Base-by-base conservation (phyloP, 495 filamentous ascomycete species). In the Massariosphaeria phaeospora region DNA sequence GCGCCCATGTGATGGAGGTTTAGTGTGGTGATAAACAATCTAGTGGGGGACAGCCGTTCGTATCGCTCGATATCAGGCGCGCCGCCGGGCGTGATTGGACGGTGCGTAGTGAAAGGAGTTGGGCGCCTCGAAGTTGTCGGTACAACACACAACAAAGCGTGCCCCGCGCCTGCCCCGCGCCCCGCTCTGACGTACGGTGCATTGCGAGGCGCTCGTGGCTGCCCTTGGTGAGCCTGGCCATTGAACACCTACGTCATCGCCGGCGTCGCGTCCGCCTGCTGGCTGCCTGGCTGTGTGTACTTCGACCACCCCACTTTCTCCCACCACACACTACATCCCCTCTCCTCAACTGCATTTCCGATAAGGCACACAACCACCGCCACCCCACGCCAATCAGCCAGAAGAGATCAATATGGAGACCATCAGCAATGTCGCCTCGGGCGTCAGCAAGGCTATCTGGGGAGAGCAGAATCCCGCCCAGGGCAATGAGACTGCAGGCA, bases 381-480 rank as follows among this genome's bases (percentile, higher is more conserved):
- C 5, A 43, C 23, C 39, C 13, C 11, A 44, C 3, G 6, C 39
- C 1, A 20, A 17, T 10, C 36, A 48, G 1, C n/a, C 17, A 9
- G 15, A 27, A 45, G 17, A 23, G 20, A 23, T 12, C 44, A 35
- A 18, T 35, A 81, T 83, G 77, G 78, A 83, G 46, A 77, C 75
- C 27, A 67, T 82, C 57, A 80, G 61, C 67, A 76, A 72, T 49
- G 53, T 76, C 34, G 70, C 73, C 1, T 58, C 40, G 17, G 63
- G 73, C 3, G 78, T 76, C 23, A 70, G 71, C 36, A 73, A 72
- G 46, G 70, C 67, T 33, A 73, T 82, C 58, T 82, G 72, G 72
- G 79, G 79, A 12, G 71, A 74, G 40, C 56, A 51, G 44, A 56
- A 38, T 10, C 27, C 44, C 1, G 44, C 67, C 21, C 49, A 51